These are phyloP conservation scores for Sporothrix curviconia DNA, from an alignment of 2,329 filamentous ascomycete species.

Conservation along the genomic window DNA sequence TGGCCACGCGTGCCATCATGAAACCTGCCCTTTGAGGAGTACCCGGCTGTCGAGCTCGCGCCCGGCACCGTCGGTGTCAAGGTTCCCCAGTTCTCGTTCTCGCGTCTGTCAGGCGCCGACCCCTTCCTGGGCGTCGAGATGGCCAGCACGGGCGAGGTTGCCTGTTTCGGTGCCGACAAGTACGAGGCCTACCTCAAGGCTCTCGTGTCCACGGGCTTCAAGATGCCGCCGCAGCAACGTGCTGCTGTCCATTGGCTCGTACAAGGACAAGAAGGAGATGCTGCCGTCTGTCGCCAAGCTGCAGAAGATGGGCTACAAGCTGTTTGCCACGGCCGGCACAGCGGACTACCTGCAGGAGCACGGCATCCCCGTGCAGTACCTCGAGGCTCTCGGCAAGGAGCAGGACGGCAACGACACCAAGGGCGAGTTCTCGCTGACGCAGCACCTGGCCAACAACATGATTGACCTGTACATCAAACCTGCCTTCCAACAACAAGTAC, in stretches of 20 bases:
- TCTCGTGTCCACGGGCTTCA: constrained; percentile 91
- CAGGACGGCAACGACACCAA: constrained; percentile 53
- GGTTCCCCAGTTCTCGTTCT: constrained; percentile 98
- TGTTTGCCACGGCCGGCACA: constrained; percentile 93
- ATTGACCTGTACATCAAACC: constrained; percentile 98
- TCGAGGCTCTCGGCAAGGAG: constrained; percentile 74
- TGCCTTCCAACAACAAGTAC: constrained; percentile 98
- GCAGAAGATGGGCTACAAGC: constrained; percentile 84
- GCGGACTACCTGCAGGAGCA: constrained; percentile 95
- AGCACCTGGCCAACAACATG: constrained; percentile 94
- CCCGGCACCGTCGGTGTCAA: constrained; percentile 90
- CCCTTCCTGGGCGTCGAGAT: constrained; percentile 97
- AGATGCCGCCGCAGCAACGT: constrained; percentile 93
- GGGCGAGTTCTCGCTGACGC: constrained; percentile 92
- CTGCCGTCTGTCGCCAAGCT: constrained; percentile 85
- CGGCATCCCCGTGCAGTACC: constrained; percentile 83
- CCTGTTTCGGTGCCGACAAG: constrained; percentile 90
- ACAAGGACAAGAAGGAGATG: constrained; percentile 98
- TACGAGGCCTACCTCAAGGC: constrained; percentile 98
- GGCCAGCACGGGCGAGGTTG: constrained; percentile 97
- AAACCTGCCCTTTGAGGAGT: constrained; percentile 72
- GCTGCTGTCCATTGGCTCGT: constrained; percentile 88
- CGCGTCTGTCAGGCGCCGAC: constrained; percentile 88
- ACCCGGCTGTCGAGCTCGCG: constrained; percentile 69
- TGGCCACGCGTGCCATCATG: constrained; percentile 97